Evolutionary conservation across 2,329 filamentous ascomycete genomes (phyloP), one percentile per base, ranked within the genome.

Genomic region (Colletotrichum cereale): DNA sequence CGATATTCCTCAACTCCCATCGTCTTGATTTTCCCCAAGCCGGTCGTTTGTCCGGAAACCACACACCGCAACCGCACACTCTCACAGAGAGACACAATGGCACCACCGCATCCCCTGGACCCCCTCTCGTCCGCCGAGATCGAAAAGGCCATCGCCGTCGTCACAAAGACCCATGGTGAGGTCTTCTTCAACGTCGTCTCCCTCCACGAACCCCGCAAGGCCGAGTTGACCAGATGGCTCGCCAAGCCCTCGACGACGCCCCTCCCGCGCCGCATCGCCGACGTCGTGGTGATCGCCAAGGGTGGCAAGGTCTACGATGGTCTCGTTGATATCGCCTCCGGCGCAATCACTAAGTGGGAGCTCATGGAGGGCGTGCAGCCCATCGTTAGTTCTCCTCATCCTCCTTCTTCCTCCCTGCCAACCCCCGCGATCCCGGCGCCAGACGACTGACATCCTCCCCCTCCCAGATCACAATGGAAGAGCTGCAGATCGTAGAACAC

Each of bases 101-200:
- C 65, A 48, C 58, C 57, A 8, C 61, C 67, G 24, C 91, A 97
- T 78, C 94, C 94, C 7, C 88, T 96, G 74, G 94, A 97, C 77
- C 94, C 94, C 64, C 89, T 97, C 56, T 88, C 87, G 12, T 85
- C 87, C 12, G 82, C 85, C 2, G 95, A 97, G 81, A 97, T 97
- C 75, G 90, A 92, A 76, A 83, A 87, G 26, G 90, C 90, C 8
- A 91, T 95, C 62, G 83, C 87, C 1, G 84, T 93, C 40, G 86
- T 97, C 74, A 90, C 90, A 73, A 89, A 91, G 76, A 86, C 92
- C 71, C 86, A 97, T 79, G 86, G 89, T 68, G 86, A 91, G 60
- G 86, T 97, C 71, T 90, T 91, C 81, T 97, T 95, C 88, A 96
- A 97, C 84, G 93, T 95, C 2, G 91, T 97, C 67, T 93, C 93